Conservation (phyloP, 2,329 filamentous ascomycete genomes). For the Chaetomium strumarium region DNA sequence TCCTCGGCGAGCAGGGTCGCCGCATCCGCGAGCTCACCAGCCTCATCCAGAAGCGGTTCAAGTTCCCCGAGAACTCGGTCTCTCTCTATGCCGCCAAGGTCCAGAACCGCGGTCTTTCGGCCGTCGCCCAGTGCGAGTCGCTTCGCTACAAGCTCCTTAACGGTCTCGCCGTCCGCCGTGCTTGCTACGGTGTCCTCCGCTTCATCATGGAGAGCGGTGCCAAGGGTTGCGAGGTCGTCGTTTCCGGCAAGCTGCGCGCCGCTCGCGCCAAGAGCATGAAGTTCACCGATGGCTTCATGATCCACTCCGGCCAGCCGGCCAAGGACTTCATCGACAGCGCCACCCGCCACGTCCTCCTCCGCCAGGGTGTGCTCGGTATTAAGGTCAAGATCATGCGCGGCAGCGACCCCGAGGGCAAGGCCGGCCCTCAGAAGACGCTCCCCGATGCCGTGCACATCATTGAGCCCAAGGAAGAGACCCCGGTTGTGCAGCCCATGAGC, state of each 20-base stretch:
- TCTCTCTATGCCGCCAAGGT: constrained; percentile 99
- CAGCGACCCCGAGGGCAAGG: constrained; percentile 98
- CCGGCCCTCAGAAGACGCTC: constrained; percentile 92
- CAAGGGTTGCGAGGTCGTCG: constrained; percentile 99
- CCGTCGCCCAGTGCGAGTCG: constrained; percentile 99
- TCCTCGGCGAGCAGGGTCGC: constrained; percentile 98
- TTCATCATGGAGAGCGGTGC: constrained; percentile 99
- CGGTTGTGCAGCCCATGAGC: constrained; percentile 88
- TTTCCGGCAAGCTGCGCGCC: constrained; percentile 97
- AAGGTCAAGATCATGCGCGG: constrained; percentile 99
- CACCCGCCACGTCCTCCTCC: constrained; percentile 98
- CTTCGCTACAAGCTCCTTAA: constrained; percentile 99
- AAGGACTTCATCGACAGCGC: constrained; percentile 99
- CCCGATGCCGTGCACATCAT: constrained; percentile 99
- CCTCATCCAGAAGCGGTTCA: constrained; percentile 99
- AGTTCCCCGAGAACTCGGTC: constrained; percentile 99
- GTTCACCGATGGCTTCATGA: constrained; percentile 99
- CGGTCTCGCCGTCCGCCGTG: constrained; percentile 95
- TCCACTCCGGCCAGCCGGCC: constrained; percentile 99
- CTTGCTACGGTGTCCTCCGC: constrained; percentile 99
- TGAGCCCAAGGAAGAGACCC: constrained; percentile 99
- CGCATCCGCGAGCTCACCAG: constrained; percentile 99
- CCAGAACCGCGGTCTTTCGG: constrained; percentile 99
- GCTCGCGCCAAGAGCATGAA: constrained; percentile 99
- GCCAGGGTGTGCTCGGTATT: constrained; percentile 99